Evolutionary conservation across 306 rosid species (phyloP).

Genomic region (Lathyrus tuberosus): DNA sequence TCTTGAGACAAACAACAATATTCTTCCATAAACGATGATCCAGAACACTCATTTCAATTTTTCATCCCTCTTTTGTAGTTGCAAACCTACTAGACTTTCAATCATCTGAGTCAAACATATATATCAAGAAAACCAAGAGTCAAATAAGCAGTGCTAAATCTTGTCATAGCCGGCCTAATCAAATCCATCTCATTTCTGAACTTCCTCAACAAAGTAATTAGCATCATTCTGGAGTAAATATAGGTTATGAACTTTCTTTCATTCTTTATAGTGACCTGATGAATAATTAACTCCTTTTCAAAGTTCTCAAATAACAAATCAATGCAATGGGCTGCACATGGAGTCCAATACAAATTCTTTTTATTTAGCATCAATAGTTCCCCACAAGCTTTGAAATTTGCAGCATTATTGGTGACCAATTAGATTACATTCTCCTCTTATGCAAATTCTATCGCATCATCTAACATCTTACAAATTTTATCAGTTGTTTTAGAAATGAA

Average conservation of each 20-base stretch:
- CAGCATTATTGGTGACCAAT: neutral
- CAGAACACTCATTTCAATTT: neutral
- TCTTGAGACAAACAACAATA: neutral
- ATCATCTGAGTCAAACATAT: neutral
- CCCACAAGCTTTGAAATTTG: neutral
- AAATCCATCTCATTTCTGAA: neutral
- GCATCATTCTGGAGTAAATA: neutral
- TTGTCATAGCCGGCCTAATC: neutral
- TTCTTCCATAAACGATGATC: neutral
- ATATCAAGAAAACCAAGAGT: neutral
- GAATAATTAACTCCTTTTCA: neutral
- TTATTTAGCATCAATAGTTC: neutral
- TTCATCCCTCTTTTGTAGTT: neutral
- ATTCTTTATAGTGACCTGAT: neutral
- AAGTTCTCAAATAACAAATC: neutral
- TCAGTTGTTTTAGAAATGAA: too few species aligned
- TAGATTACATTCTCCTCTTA: neutral
- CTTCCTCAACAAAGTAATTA: slow-evolving; percentile 5
- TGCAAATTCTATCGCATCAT: neutral
- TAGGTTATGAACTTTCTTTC: neutral
- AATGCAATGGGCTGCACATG: neutral
- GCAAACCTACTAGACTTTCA: neutral
- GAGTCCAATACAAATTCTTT: neutral
- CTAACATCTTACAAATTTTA: too few species aligned
- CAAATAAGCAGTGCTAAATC: neutral